Percentiles rank a stretch among this genome's conserved stretches.
Evolutionary conservation across 306 rosid species (phyloP).

Genomic region (Fagus sylvatica): DNA sequence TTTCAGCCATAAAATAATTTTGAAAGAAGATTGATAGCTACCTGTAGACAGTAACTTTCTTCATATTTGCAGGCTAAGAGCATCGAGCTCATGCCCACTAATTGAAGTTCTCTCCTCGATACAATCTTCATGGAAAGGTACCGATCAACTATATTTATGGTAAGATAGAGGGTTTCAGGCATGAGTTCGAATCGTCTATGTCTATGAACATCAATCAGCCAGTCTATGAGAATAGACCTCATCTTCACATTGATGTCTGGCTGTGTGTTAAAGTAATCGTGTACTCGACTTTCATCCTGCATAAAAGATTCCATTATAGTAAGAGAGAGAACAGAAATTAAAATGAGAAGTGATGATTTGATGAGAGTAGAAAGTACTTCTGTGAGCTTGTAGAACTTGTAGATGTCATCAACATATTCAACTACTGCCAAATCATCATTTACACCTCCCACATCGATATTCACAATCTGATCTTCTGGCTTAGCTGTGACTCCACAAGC

Average conservation of each 20-base stretch:
- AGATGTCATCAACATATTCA: slow-evolving; percentile 58
- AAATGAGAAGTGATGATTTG: not conserved
- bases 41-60: slow-evolving; percentile 54
- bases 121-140: slow-evolving; percentile 49
- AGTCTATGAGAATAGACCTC: slow-evolving; percentile 59
- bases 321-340: not conserved
- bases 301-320: not conserved
- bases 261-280: slow-evolving; percentile 51
- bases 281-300: slow-evolving; percentile 31
- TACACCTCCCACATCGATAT: slow-evolving; percentile 43
- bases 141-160: slow-evolving; percentile 52
- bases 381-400: slow-evolving; percentile 49
- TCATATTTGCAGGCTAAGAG: slow-evolving; percentile 63
- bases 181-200: slow-evolving; percentile 41
- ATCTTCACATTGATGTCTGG: slow-evolving; percentile 49
- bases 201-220: slow-evolving; percentile 61
- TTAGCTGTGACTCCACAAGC: slow-evolving; percentile 31
- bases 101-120: slow-evolving; percentile 44
- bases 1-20: not conserved
- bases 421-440: slow-evolving; percentile 46
- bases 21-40: slow-evolving; percentile 11
- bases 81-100: slow-evolving; percentile 60
- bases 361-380: slow-evolving; percentile 15
- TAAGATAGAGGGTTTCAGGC: slow-evolving; percentile 63
- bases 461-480: slow-evolving; percentile 25